Percentiles rank a stretch among this genome's conserved stretches.
Evolutionary conservation across 1,284 basidiomycete genomes (phyloP).

Genomic region (Pyrrhoderma lamaoense): DNA sequence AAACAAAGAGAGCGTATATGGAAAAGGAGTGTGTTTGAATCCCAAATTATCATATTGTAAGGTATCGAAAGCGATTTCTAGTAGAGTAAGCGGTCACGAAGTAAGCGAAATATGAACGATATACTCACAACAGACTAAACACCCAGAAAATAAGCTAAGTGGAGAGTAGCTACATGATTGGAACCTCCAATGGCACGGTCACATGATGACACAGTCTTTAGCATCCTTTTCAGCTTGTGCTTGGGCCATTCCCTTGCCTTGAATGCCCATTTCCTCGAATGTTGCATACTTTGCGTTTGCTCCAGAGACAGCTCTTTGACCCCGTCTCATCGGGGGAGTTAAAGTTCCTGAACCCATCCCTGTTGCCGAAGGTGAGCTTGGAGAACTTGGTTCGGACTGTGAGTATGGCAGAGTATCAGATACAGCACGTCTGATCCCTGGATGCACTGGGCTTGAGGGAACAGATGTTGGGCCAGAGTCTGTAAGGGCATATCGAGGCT

Average conservation of each 20-base stretch:
- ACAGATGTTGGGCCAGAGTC: conserved; percentile 3
- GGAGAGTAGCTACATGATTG: no score
- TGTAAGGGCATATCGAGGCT: conserved; percentile 3
- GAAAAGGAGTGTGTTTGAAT: no score
- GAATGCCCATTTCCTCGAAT: conserved; percentile 15
- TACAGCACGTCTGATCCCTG: not conserved
- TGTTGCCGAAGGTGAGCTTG: not conserved
- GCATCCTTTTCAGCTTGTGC: conserved; percentile 11
- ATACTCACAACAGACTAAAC: no score
- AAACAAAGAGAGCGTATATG: no score
- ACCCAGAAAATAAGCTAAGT: no score
- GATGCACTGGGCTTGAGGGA: conserved; percentile 4
- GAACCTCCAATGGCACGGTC: no score
- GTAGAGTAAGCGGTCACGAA: no score
- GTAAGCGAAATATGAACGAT: no score
- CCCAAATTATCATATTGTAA: no score
- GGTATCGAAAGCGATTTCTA: no score
- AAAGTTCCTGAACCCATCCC: conserved; percentile 1
- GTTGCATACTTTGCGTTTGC: conserved; percentile 5
- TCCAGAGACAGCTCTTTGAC: not conserved
- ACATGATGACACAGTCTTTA: conserved; percentile 13
- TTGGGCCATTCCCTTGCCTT: conserved; percentile 1
- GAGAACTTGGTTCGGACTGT: conserved; percentile 4
- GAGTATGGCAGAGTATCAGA: conserved; percentile 1
- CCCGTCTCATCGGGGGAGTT: conserved; percentile 6